phyloP scores from a whole-genome alignment of 257 asterid species.

The Solanum raphanifolium region DNA sequence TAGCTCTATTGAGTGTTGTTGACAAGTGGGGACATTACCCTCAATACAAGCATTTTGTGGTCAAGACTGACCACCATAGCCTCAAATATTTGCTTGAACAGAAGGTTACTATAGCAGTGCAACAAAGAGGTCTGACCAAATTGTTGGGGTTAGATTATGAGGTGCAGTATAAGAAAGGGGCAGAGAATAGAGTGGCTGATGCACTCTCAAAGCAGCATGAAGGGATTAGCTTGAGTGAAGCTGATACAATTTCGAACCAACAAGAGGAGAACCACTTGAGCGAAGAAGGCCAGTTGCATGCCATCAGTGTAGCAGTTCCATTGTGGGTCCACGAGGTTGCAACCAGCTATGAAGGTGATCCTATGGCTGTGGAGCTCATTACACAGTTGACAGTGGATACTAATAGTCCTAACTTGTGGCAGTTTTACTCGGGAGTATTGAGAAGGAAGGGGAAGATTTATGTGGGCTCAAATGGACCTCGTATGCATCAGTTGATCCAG shows the following conservation, averaged over 20 bases:
- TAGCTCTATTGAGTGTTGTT: background rate
- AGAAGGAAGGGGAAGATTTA: background rate
- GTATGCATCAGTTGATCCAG: background rate
- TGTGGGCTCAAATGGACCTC: background rate
- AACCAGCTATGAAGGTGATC: background rate
- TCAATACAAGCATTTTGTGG: background rate
- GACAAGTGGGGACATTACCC: background rate
- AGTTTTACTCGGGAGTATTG: background rate
- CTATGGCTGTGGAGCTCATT: background rate
- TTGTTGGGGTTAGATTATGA: background rate
- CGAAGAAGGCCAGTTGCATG: background rate
- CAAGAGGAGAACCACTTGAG: background rate
- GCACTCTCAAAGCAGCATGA: background rate
- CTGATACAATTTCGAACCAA: too few relatives aligned
- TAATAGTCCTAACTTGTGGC: background rate
- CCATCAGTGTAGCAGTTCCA: background rate
- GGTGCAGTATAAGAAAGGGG: too few relatives aligned
- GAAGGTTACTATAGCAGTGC: background rate
- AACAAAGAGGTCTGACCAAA: background rate
- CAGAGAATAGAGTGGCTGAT: too few relatives aligned
- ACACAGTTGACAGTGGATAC: background rate
- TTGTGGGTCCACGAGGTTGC: background rate
- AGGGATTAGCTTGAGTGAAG: too few relatives aligned
- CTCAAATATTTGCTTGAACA: background rate
- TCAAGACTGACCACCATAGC: background rate